A percentile compares a stretch with the other conserved stretches of the same genome.
Conservation (phyloP, 805 yeast genomes). For the Ogataea polymorpha region DNA sequence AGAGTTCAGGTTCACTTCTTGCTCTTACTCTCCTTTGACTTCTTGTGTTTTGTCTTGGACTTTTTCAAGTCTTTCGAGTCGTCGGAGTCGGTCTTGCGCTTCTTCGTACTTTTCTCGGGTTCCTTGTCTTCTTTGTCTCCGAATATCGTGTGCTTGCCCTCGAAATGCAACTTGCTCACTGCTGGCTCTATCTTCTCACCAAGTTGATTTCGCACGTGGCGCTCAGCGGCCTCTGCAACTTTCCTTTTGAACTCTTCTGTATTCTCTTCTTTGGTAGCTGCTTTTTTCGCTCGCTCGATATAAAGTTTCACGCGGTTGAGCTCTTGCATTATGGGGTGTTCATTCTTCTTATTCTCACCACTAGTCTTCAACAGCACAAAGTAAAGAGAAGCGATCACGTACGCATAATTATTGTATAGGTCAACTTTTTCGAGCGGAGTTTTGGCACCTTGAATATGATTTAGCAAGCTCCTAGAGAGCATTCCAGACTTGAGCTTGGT, state of each 20-base stretch:
- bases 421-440: slow-evolving; percentile 31
- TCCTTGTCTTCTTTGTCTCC: slow-evolving; percentile 12
- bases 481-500: slow-evolving; percentile 34
- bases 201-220: slow-evolving; percentile 32
- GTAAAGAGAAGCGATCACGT: slow-evolving; percentile 52
- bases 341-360: slow-evolving; percentile 50
- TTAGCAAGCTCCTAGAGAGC: slow-evolving; percentile 39
- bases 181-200: slow-evolving; percentile 39
- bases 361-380: slow-evolving; percentile 57
- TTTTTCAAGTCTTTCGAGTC: background rate
- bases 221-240: slow-evolving; percentile 42
- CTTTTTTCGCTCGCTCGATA: slow-evolving; percentile 53
- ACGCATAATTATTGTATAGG: slow-evolving; percentile 39
- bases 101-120: slow-evolving; percentile 1
- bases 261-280: slow-evolving; percentile 31
- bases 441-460: slow-evolving; percentile 23
- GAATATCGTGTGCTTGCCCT: slow-evolving; percentile 54
- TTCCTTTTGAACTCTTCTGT: slow-evolving; percentile 15
- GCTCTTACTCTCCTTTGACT: background rate
- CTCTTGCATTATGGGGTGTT: slow-evolving; percentile 66
- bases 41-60: background rate
- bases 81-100: background rate
- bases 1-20: background rate
- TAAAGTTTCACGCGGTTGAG: slow-evolving; percentile 64
- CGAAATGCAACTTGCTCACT: slow-evolving; percentile 48